Percentiles rank a stretch among this genome's conserved stretches.
Evolutionary conservation across 2,329 filamentous ascomycete species (phyloP).

Genomic region (Kalmusia sp.): DNA sequence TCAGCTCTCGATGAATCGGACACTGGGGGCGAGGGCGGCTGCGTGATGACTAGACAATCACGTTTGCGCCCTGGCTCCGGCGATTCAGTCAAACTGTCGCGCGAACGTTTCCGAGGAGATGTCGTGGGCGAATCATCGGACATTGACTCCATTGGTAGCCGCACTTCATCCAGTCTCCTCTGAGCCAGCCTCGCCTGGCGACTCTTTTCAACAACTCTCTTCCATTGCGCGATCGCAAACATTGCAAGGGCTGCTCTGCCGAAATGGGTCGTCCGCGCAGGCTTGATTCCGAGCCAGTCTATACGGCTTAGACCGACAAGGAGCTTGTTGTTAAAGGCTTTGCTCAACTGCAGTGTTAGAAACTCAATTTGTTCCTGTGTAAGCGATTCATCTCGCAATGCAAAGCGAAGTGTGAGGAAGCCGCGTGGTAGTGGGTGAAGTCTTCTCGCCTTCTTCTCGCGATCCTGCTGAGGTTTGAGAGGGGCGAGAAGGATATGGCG

Average conservation of each 20-base stretch:
- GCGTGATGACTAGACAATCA: conserved; percentile 20
- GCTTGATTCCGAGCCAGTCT: conserved; percentile 40
- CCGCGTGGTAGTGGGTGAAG: conserved; percentile 25
- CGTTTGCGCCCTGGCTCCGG: conserved; percentile 28
- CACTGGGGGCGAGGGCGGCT: conserved; percentile 35
- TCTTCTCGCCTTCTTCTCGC: conserved; percentile 11
- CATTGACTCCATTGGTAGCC: not conserved
- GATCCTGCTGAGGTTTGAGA: conserved; percentile 21
- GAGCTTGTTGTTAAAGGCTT: conserved; percentile 36
- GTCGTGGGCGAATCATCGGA: not conserved
- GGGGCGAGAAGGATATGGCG: conserved; percentile 41
- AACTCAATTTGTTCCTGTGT: conserved; percentile 39
- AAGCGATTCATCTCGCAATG: conserved; percentile 30
- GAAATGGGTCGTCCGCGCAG: conserved; percentile 33
- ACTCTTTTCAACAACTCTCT: conserved; percentile 28
- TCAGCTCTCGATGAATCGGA: conserved; percentile 24
- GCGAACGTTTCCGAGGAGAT: conserved; percentile 23
- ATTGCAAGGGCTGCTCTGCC: conserved; percentile 34
- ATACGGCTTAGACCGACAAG: conserved; percentile 36
- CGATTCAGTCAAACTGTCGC: conserved; percentile 19
- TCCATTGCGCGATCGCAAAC: conserved; percentile 38
- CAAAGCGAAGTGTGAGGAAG: conserved; percentile 42
- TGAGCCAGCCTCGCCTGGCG: conserved; percentile 17
- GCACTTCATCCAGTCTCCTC: conserved; percentile 13
- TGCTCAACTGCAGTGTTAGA: conserved; percentile 32